phyloP scores from a whole-genome alignment of 1,139 yeast genomes.

The Pichia sp. region DNA sequence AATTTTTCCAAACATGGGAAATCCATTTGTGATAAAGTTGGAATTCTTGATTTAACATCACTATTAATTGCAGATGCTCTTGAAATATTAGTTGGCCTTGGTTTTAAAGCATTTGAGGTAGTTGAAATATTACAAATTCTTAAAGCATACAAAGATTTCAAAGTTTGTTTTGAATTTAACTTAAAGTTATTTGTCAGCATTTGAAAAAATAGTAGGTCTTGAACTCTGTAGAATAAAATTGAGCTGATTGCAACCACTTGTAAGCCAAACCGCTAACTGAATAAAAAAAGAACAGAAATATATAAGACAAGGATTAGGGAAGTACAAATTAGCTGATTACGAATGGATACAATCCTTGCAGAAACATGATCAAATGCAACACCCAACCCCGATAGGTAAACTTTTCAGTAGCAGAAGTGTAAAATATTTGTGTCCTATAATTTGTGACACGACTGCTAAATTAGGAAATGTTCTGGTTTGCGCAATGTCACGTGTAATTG shows the following conservation, averaged over 20 bases:
- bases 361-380: neutral
- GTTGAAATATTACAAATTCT: neutral
- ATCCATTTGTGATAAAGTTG: constrained; percentile 47
- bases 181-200: neutral
- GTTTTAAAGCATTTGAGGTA: constrained; percentile 11
- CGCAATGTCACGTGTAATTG: neutral
- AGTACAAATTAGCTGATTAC: neutral
- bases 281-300: neutral
- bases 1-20: constrained; percentile 84
- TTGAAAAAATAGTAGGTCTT: neutral
- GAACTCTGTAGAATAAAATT: neutral
- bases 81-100: constrained; percentile 21
- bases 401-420: neutral
- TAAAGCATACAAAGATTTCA: neutral
- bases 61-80: constrained; percentile 17
- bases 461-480: neutral
- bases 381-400: neutral
- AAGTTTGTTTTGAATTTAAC: neutral
- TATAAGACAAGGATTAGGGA: neutral
- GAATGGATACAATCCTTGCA: neutral
- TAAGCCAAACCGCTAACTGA: neutral
- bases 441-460: neutral
- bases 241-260: neutral
- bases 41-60: constrained; percentile 38
- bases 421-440: neutral